phyloP scores from a whole-genome alignment of 2,329 filamentous ascomycete genomes.

The Parascedosporium putredinis region DNA sequence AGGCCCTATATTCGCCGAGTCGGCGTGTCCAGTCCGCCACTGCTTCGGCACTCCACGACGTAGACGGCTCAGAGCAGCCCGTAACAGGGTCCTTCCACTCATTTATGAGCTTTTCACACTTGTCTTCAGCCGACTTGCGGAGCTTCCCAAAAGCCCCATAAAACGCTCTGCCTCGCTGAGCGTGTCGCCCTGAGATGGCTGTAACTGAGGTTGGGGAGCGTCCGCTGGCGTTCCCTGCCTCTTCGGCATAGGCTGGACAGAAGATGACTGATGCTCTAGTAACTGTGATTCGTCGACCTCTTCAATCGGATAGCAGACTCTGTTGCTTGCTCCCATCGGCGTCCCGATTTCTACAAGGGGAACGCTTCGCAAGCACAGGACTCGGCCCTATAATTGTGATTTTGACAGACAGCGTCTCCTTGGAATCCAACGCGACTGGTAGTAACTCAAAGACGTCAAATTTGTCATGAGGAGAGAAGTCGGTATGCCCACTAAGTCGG shows the following conservation, averaged over 20 bases:
- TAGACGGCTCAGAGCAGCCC: background rate
- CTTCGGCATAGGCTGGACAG: background rate
- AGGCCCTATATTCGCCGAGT: background rate
- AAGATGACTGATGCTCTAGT: background rate
- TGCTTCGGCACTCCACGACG: background rate
- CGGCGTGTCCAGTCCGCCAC: background rate
- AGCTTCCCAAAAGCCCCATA: slow-evolving; percentile 3
- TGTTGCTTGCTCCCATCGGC: background rate
- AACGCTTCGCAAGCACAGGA: slow-evolving; percentile 3
- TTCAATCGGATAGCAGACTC: slow-evolving; percentile 6
- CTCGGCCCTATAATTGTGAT: background rate
- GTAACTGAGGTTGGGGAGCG: background rate
- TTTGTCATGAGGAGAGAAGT: background rate
- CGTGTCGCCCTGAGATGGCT: background rate
- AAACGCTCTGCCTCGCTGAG: slow-evolving; percentile 5
- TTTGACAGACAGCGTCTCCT: slow-evolving; percentile 4
- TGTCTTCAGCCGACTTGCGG: slow-evolving; percentile 3
- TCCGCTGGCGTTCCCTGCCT: background rate
- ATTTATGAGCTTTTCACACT: slow-evolving; percentile 1
- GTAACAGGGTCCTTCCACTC: slow-evolving; percentile 5
- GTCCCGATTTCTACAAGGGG: slow-evolving; percentile 1
- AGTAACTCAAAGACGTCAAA: slow-evolving; percentile 5
- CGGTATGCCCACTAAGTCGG: background rate
- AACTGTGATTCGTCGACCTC: slow-evolving; percentile 6
- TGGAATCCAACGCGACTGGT: background rate